A percentile compares a stretch with the other conserved stretches of the same genome.
These are phyloP conservation scores for Cytidiella melzeri DNA, from an alignment of 768 basidiomycete species.

Conservation along the genomic window DNA sequence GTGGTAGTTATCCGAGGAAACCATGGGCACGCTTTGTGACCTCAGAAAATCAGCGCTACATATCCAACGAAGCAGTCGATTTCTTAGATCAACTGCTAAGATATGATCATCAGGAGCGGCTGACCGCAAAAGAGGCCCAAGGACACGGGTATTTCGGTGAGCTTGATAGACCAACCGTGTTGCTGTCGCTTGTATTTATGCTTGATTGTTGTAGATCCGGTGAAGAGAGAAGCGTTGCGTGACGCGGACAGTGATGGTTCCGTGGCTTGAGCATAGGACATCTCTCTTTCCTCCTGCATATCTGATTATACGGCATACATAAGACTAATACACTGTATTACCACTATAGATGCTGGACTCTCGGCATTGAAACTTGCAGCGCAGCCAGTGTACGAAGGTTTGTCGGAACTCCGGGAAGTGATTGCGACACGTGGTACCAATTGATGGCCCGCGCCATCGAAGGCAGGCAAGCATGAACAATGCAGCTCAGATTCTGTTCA, in stretches of 20 bases:
- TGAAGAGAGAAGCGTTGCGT: conserved; percentile 47
- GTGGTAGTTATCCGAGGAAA: conserved; percentile 77
- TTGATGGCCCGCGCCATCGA: no score
- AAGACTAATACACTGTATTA: conserved; percentile 11
- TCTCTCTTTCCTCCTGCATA: conserved; percentile 3
- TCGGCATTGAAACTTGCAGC: not conserved
- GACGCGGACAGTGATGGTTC: conserved; percentile 63
- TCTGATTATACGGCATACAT: conserved; percentile 9
- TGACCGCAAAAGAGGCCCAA: conserved; percentile 93
- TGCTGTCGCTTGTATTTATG: not conserved
- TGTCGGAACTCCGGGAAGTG: not conserved
- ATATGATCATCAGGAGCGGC: conserved; percentile 95
- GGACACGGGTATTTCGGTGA: conserved; percentile 88
- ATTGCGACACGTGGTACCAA: not conserved
- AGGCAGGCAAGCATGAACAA: not conserved
- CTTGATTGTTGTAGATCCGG: no score
- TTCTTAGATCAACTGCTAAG: conserved; percentile 91
- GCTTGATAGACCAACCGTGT: no score
- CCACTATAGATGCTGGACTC: conserved; percentile 1
- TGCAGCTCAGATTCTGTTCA: not conserved
- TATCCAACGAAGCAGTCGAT: conserved; percentile 95
- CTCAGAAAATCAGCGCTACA: conserved; percentile 91
- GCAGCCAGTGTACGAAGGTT: not conserved
- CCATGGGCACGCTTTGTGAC: conserved; percentile 96
- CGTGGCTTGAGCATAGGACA: conserved; percentile 24